Conservation (phyloP, 306 rosid genomes). For the Pyrus communis region DNA sequence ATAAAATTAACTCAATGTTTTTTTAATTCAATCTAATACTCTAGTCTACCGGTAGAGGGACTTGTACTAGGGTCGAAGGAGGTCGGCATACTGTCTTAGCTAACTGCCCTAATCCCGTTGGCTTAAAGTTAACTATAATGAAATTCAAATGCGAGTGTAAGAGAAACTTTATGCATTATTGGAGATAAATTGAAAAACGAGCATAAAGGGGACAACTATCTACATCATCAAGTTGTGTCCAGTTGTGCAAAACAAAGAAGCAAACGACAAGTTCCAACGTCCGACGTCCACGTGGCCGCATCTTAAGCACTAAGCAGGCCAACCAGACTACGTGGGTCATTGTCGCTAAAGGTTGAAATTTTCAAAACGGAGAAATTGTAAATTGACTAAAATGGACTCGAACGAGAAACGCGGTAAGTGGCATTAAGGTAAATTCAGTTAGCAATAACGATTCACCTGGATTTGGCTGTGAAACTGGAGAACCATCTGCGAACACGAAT, state of each 20-base stretch:
- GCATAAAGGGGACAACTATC: not conserved
- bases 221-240: not conserved
- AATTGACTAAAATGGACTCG: not conserved
- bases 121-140: too few relatives aligned
- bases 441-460: constrained; percentile 44
- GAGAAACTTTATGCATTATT: not conserved
- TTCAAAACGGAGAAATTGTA: not conserved
- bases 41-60: too few relatives aligned
- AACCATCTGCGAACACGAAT: constrained; percentile 89
- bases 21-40: too few relatives aligned
- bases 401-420: constrained; percentile 17
- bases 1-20: too few relatives aligned
- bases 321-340: constrained; percentile 9
- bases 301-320: not conserved
- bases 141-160: too few relatives aligned
- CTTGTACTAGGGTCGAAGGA: too few relatives aligned
- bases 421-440: constrained; percentile 6
- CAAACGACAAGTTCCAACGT: not conserved
- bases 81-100: too few relatives aligned
- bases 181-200: not conserved
- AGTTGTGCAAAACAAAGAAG: not conserved
- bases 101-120: too few relatives aligned
- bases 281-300: constrained; percentile 4
- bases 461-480: constrained; percentile 72
- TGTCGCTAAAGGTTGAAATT: not conserved